Evolutionary conservation across 2,329 filamentous ascomycete species (phyloP).

Genomic region (Tolypocladium album): DNA sequence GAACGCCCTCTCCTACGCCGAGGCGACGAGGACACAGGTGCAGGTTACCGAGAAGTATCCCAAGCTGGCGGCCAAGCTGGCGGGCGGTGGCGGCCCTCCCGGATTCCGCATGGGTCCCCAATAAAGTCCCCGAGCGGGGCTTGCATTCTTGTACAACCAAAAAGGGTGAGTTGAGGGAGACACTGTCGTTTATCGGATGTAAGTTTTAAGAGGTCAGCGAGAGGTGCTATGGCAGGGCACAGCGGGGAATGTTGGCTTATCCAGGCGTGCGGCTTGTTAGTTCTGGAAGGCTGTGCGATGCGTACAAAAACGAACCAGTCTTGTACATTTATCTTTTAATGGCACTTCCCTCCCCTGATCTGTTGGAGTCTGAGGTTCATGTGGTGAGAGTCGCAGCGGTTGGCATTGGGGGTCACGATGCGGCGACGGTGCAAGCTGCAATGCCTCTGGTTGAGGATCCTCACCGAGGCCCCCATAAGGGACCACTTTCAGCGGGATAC

Average conservation of each 20-base stretch:
- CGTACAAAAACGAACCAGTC: background rate
- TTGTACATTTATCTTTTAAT: conserved; percentile 8
- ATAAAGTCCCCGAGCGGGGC: conserved; percentile 6
- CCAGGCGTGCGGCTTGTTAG: background rate
- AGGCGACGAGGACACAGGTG: conserved; percentile 91
- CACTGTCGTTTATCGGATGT: background rate
- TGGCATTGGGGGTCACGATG: background rate
- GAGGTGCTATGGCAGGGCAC: background rate
- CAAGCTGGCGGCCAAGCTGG: conserved; percentile 61
- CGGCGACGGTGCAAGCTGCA: background rate
- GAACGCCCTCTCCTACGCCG: conserved; percentile 92
- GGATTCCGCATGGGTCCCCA: conserved; percentile 25
- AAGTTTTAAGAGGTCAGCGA: background rate
- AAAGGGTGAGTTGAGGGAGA: background rate
- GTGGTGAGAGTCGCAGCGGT: background rate
- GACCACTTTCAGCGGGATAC: background rate
- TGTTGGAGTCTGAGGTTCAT: too few species aligned
- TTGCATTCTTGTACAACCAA: background rate
- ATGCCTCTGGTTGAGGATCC: background rate
- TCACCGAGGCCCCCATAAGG: background rate
- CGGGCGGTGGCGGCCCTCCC: conserved; percentile 22
- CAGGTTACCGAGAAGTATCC: conserved; percentile 85
- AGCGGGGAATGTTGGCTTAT: background rate
- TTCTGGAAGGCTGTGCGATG: background rate
- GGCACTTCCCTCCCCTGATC: conserved; percentile 3